Percentiles rank a stretch among this genome's conserved stretches.
Evolutionary conservation across 805 yeast species (phyloP).

Genomic region (Ogataea pilisensis): DNA sequence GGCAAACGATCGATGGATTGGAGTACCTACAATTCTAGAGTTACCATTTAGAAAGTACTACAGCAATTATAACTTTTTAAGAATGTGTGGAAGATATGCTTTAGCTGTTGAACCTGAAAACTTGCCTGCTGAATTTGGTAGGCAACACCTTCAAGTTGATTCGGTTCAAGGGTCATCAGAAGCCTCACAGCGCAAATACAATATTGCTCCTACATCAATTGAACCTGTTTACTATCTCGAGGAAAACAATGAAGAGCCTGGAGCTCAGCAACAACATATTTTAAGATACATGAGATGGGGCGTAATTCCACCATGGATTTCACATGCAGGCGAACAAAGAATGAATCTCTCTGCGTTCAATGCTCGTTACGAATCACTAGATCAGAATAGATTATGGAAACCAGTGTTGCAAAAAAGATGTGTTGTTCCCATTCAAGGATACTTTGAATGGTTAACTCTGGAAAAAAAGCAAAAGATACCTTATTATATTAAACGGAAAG

Average conservation of each 20-base stretch:
- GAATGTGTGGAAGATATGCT: constrained; percentile 36
- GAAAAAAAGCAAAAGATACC: constrained; percentile 49
- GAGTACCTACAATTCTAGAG: too few relatives aligned
- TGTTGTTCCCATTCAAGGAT: constrained; percentile 75
- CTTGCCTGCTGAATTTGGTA: constrained; percentile 36
- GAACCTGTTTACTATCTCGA: constrained; percentile 39
- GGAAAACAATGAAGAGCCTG: constrained; percentile 7
- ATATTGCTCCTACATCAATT: constrained; percentile 56
- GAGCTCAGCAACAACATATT: constrained; percentile 9
- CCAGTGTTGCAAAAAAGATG: constrained; percentile 51
- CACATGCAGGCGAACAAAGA: constrained; percentile 28
- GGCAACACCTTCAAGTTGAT: constrained; percentile 25
- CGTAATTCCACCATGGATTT: constrained; percentile 65
- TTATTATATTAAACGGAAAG: constrained; percentile 55
- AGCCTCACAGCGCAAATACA: constrained; percentile 40
- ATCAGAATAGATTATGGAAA: constrained; percentile 55
- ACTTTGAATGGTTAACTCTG: constrained; percentile 69
- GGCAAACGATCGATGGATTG: too few relatives aligned
- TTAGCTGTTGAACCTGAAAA: constrained; percentile 37
- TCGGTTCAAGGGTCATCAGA: constrained; percentile 17
- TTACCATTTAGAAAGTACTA: too few relatives aligned
- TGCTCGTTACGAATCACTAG: constrained; percentile 65
- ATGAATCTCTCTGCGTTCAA: constrained; percentile 57
- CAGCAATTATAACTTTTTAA: too few relatives aligned
- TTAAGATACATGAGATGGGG: constrained; percentile 75